Percentiles rank a stretch among this genome's conserved stretches.
Conservation (phyloP, 495 filamentous ascomycete species). For the Aspergillus sparsus region DNA sequence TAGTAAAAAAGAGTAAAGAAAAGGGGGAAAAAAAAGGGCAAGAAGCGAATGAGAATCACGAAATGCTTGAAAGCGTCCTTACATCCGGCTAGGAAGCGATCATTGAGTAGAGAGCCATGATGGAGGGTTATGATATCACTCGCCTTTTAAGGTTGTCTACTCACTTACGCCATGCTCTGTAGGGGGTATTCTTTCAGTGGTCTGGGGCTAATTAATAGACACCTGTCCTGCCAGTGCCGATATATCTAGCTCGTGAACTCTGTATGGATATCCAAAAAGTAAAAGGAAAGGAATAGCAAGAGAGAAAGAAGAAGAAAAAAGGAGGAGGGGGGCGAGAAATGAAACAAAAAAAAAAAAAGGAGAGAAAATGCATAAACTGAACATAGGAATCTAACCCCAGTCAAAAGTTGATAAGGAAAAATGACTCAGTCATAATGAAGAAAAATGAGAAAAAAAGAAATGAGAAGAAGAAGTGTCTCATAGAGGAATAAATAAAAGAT, state of each 20-base stretch:
- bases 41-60: conserved; percentile 2
- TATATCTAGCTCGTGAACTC: conserved; percentile 25
- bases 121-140: no score
- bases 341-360: conserved; percentile 13
- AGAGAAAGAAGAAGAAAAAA: conserved; percentile 8
- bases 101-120: no score
- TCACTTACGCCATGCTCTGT: background rate
- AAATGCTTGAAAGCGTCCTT: background rate
- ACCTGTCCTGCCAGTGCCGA: conserved; percentile 26
- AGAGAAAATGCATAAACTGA: conserved; percentile 6
- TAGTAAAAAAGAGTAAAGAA: background rate
- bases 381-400: conserved; percentile 7
- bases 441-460: background rate
- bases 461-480: conserved; percentile 10
- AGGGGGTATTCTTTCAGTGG: background rate
- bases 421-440: background rate
- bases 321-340: conserved; percentile 1
- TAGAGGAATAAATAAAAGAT: conserved; percentile 20
- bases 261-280: conserved; percentile 20
- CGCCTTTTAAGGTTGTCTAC: no score
- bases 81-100: background rate
- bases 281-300: no score
- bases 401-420: conserved; percentile 4
- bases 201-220: conserved; percentile 3
- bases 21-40: background rate